These are phyloP conservation scores for Verticillium longisporum DNA, from an alignment of 2,329 filamentous ascomycete species.

Conservation along the genomic window DNA sequence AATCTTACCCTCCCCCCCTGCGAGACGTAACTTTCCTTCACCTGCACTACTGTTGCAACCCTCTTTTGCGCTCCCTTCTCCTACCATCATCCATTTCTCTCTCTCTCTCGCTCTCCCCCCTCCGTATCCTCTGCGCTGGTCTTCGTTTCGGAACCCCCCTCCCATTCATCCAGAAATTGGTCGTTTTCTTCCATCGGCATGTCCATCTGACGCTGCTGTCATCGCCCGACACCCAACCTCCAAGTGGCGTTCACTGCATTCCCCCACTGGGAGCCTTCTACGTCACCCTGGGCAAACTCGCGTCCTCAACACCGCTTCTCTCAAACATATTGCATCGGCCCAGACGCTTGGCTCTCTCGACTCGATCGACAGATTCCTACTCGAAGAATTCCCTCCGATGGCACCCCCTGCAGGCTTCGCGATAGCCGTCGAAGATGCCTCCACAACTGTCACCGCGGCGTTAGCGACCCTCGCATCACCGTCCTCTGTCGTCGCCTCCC, in stretches of 20 bases:
- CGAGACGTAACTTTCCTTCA: too few relatives aligned
- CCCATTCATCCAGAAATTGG: background rate
- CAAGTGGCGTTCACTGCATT: background rate
- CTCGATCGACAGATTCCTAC: background rate
- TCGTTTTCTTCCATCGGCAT: background rate
- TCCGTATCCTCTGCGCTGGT: constrained; percentile 3
- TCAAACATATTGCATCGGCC: background rate
- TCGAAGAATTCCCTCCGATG: background rate
- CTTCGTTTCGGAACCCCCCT: background rate
- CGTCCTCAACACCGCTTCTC: constrained; percentile 1
- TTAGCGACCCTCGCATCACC: constrained; percentile 3
- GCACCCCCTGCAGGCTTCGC: background rate
- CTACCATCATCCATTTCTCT: background rate
- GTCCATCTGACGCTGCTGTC: background rate
- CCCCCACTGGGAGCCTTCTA: background rate
- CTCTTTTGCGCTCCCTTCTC: background rate
- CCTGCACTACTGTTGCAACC: too few relatives aligned
- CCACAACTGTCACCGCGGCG: constrained; percentile 4
- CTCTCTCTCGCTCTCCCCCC: background rate
- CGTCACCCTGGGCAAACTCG: background rate
- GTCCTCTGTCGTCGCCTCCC: constrained; percentile 4
- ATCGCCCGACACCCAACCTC: background rate
- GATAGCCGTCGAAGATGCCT: constrained; percentile 1
- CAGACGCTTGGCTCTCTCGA: background rate
- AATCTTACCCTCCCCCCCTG: background rate